Conservation (phyloP, 2,329 filamentous ascomycete species). For the Sclerotinia borealis region DNA sequence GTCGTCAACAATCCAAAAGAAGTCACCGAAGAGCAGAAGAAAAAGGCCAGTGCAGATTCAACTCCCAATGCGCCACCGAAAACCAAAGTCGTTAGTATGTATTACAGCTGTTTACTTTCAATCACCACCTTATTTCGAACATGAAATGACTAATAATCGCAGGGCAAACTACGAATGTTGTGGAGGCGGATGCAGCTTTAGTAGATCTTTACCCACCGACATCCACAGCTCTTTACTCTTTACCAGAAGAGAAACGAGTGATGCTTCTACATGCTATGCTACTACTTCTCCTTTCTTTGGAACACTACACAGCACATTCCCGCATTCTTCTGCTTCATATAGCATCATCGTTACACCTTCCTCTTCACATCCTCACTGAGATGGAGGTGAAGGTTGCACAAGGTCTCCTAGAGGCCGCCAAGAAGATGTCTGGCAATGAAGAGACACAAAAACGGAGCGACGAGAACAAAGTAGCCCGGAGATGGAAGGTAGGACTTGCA, state of each 20-base stretch:
- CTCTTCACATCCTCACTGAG: constrained; percentile 55
- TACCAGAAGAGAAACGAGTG: constrained; percentile 55
- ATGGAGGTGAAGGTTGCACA: constrained; percentile 72
- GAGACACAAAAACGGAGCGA: constrained; percentile 70
- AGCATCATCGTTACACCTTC: constrained; percentile 64
- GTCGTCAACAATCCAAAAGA: constrained; percentile 51
- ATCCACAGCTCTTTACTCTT: constrained; percentile 52
- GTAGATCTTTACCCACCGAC: constrained; percentile 50
- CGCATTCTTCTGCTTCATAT: constrained; percentile 65
- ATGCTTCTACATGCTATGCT: constrained; percentile 68
- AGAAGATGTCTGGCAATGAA: constrained; percentile 60
- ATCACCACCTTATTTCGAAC: not conserved
- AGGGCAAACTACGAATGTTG: constrained; percentile 36
- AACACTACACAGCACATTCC: constrained; percentile 71
- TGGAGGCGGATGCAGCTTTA: constrained; percentile 44
- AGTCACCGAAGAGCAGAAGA: constrained; percentile 27
- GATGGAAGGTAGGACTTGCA: constrained; percentile 88
- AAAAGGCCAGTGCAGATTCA: constrained; percentile 28
- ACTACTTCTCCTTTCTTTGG: constrained; percentile 66
- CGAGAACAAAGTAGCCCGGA: constrained; percentile 61
- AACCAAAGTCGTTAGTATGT: constrained; percentile 29
- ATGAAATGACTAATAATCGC: constrained; percentile 5
- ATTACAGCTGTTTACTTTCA: not conserved
- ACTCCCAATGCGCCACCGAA: constrained; percentile 21
- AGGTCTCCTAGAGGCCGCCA: constrained; percentile 68